Percentiles rank a stretch among this genome's conserved stretches.
Evolutionary conservation across 1,139 yeast species (phyloP).

Genomic region (Pneumocystis canis): DNA sequence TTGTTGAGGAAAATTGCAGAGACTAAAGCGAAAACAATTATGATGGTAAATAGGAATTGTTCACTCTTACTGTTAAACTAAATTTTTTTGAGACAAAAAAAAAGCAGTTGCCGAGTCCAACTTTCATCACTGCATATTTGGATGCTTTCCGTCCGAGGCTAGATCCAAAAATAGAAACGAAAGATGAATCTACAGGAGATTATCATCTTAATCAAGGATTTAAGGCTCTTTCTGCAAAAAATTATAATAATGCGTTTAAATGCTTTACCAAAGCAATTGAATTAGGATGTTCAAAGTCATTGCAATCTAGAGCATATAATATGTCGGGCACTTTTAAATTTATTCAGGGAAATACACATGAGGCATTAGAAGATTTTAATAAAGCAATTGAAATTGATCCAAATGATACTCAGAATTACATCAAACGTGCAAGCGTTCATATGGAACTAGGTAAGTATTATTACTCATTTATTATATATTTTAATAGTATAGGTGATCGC

Average conservation of each 20-base stretch:
- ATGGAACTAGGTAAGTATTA: conserved; percentile 46
- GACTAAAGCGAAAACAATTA: conserved; percentile 29
- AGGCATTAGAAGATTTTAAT: conserved; percentile 46
- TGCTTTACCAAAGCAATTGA: conserved; percentile 53
- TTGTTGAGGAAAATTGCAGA: conserved; percentile 65
- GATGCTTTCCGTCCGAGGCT: conserved; percentile 44
- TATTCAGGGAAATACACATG: conserved; percentile 56
- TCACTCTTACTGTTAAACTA: not conserved
- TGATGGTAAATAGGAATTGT: conserved; percentile 26
- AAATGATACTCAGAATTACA: conserved; percentile 59
- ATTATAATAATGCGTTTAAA: conserved; percentile 62
- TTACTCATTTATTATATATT: not conserved
- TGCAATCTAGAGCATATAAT: conserved; percentile 55
- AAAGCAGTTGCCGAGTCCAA: conserved; percentile 64
- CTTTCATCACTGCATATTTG: conserved; percentile 73
- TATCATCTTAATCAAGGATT: conserved; percentile 53
- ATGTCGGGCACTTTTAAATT: conserved; percentile 71
- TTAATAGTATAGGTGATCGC: conserved; percentile 26
- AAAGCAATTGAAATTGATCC: conserved; percentile 55
- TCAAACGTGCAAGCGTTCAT: conserved; percentile 67
- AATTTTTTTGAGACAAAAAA: conserved; percentile 6
- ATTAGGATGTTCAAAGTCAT: conserved; percentile 14
- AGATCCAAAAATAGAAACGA: conserved; percentile 29
- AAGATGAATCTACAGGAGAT: conserved; percentile 44
- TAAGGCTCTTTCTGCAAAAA: conserved; percentile 44